Conservation (phyloP, 805 yeast genomes). For the Ogataea glucozyma region DNA sequence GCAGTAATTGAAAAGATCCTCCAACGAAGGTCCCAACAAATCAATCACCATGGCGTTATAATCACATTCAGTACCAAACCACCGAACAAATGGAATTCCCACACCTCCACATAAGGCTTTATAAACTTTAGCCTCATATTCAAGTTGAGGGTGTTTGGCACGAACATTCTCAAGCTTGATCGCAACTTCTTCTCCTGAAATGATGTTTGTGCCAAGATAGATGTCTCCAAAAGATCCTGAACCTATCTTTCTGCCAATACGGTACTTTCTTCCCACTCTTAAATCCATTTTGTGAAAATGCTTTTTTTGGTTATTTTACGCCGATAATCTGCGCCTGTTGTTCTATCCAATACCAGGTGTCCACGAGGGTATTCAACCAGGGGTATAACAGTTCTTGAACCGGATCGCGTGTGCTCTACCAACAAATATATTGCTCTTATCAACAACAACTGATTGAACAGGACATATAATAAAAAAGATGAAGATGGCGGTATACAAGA, state of each 20-base stretch:
- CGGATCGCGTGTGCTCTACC: constrained; percentile 1
- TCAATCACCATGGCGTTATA: constrained; percentile 97
- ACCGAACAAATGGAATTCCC: constrained; percentile 94
- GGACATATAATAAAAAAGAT: constrained; percentile 8
- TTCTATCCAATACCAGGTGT: constrained; percentile 1
- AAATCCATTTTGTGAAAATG: constrained; percentile 48
- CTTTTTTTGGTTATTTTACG: too few relatives aligned
- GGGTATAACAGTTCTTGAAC: constrained; percentile 8
- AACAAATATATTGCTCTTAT: background rate
- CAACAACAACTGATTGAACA: background rate
- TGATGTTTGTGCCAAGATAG: constrained; percentile 87
- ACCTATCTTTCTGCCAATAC: constrained; percentile 94
- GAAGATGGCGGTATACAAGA: constrained; percentile 20
- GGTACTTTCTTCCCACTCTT: constrained; percentile 90
- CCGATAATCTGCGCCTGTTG: background rate
- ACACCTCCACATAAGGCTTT: constrained; percentile 94
- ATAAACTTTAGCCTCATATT: constrained; percentile 95
- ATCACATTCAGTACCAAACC: constrained; percentile 97
- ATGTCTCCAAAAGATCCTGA: constrained; percentile 98
- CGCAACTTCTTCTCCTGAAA: constrained; percentile 97
- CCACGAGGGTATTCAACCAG: constrained; percentile 3
- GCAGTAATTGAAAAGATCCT: constrained; percentile 94
- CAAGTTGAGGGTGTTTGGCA: constrained; percentile 95
- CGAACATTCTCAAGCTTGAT: constrained; percentile 86
- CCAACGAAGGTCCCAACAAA: constrained; percentile 90